These are phyloP conservation scores for Camellia lanceoleosa DNA, from an alignment of 148 eudicot genomes.

Conservation along the genomic window DNA sequence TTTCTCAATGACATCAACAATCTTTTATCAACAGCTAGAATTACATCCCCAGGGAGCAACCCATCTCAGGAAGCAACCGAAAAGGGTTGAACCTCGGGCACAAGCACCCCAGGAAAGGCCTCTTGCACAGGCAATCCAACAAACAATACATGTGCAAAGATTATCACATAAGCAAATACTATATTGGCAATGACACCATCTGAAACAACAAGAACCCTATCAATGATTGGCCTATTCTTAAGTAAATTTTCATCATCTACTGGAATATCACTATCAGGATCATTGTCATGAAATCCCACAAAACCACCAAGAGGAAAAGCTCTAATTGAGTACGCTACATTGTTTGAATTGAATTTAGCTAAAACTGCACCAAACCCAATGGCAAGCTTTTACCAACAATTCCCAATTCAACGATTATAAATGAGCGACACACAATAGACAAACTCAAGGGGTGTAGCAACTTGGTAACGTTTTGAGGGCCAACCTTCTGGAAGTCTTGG, in stretches of 20 bases:
- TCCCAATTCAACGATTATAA: no score
- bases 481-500: no score
- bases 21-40: conserved; percentile 63
- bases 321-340: conserved; percentile 88
- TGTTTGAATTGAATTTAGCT: conserved; percentile 82
- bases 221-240: conserved; percentile 77
- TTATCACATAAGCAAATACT: conserved; percentile 67
- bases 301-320: conserved; percentile 97
- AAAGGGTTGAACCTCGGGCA: conserved; percentile 74
- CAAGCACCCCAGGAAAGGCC: conserved; percentile 81
- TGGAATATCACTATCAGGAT: conserved; percentile 89
- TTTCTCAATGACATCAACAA: conserved; percentile 66
- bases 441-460: no score
- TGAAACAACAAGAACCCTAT: conserved; percentile 77
- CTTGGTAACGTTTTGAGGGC: no score
- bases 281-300: conserved; percentile 98
- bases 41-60: conserved; percentile 74
- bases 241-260: conserved; percentile 77
- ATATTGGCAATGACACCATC: conserved; percentile 94
- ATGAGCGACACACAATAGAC: no score
- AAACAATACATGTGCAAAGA: conserved; percentile 62
- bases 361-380: conserved; percentile 95
- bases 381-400: conserved; percentile 29
- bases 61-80: conserved; percentile 88
- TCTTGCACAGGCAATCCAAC: conserved; percentile 97